phyloP scores from a whole-genome alignment of 2,329 filamentous ascomycete species.

The Knufia petricola region DNA sequence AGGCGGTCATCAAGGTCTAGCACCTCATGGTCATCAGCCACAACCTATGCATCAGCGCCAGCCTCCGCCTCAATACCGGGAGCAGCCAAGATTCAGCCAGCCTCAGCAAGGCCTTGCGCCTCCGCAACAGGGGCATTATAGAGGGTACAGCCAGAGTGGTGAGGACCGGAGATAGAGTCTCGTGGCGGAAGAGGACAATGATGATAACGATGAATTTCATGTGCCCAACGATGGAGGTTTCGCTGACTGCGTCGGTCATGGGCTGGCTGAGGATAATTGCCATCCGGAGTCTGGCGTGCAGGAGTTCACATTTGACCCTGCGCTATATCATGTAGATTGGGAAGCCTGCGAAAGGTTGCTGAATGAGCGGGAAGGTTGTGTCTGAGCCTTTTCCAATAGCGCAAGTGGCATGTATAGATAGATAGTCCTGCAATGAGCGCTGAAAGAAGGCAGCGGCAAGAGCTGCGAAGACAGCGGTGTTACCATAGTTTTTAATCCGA shows the following conservation, averaged over 20 bases:
- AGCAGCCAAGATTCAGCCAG: slow-evolving; percentile 4
- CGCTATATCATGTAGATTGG: too few species aligned
- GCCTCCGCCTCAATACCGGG: slow-evolving; percentile 5
- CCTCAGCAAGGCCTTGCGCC: not conserved
- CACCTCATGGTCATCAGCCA: slow-evolving; percentile 1
- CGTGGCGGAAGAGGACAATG: not conserved
- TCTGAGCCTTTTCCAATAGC: not conserved
- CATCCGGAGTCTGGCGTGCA: not conserved
- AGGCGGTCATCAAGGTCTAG: not conserved
- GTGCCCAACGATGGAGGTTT: not conserved
- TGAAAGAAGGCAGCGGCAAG: not conserved
- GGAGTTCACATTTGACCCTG: not conserved
- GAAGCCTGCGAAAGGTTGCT: too few species aligned
- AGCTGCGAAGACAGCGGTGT: too few species aligned
- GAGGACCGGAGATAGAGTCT: slow-evolving; percentile 7
- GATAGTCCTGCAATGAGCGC: not conserved
- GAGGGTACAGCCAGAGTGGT: slow-evolving; percentile 6
- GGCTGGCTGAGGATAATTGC: not conserved
- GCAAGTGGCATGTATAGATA: not conserved
- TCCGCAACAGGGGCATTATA: not conserved
- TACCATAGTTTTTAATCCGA: too few species aligned
- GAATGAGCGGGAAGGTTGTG: too few species aligned
- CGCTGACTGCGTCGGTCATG: not conserved
- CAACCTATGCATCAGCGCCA: slow-evolving; percentile 7
- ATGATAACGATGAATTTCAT: not conserved